Evolutionary conservation across 495 filamentous ascomycete species (phyloP).

Genomic region (Hyaloscypha variabilis): DNA sequence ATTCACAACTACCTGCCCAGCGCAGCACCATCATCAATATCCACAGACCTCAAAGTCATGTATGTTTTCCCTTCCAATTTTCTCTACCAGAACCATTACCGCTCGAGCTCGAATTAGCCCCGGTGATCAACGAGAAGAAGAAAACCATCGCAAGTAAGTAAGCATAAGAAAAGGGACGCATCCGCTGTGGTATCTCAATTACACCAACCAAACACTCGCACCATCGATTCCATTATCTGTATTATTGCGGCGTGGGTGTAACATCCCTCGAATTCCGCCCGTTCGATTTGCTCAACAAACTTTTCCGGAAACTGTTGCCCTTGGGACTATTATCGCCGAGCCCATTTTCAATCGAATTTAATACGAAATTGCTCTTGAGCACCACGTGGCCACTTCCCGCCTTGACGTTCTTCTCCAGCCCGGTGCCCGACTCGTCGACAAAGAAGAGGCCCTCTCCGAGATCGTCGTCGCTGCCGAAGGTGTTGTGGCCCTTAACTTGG

Average conservation of each 20-base stretch:
- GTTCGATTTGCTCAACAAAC: slow-evolving; percentile 57
- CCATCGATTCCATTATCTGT: background rate
- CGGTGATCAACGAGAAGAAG: background rate
- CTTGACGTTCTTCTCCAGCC: slow-evolving; percentile 71
- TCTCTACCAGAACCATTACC: background rate
- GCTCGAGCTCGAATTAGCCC: background rate
- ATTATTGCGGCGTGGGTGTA: slow-evolving; percentile 32
- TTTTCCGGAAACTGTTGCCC: slow-evolving; percentile 43
- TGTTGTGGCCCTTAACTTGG: slow-evolving; percentile 79
- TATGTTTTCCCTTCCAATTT: background rate
- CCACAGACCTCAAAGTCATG: background rate
- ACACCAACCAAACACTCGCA: slow-evolving; percentile 2
- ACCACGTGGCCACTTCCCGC: slow-evolving; percentile 70
- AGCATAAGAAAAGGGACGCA: background rate
- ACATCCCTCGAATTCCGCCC: slow-evolving; percentile 44
- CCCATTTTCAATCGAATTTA: slow-evolving; percentile 31
- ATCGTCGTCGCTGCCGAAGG: slow-evolving; percentile 76
- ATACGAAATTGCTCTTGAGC: slow-evolving; percentile 66
- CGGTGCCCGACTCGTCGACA: slow-evolving; percentile 77
- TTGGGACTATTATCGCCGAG: slow-evolving; percentile 57
- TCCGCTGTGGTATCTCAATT: slow-evolving; percentile 22
- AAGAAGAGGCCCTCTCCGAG: slow-evolving; percentile 88
- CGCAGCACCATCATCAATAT: background rate
- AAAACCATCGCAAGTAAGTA: slow-evolving; percentile 1
- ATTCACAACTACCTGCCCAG: background rate